Evolutionary conservation across 768 basidiomycete genomes (phyloP).

Genomic region (Sarcodon aspratus): DNA sequence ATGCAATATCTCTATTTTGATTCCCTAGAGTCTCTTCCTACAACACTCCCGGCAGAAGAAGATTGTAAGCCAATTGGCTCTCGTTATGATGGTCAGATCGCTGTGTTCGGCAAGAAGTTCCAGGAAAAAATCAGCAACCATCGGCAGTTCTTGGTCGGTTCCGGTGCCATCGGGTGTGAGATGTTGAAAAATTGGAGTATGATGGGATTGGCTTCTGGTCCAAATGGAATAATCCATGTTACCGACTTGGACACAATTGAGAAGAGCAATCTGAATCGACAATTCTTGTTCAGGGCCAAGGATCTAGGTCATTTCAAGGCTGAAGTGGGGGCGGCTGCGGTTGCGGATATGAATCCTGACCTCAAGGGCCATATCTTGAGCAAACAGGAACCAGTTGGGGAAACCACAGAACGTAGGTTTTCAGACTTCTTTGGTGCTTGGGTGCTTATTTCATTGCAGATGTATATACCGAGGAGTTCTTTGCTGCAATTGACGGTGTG

Average conservation of each 20-base stretch:
- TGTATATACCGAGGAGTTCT: conserved; percentile 83
- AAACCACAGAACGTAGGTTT: conserved; percentile 79
- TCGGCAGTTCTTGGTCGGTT: conserved; percentile 92
- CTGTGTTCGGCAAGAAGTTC: conserved; percentile 89
- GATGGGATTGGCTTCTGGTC: conserved; percentile 86
- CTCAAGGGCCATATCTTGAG: conserved; percentile 76
- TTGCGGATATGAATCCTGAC: conserved; percentile 92
- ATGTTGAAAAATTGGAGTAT: conserved; percentile 99
- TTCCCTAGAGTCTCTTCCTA: conserved; percentile 88
- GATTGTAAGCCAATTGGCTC: conserved; percentile 76
- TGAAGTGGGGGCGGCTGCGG: conserved; percentile 85
- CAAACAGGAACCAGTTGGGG: conserved; percentile 89
- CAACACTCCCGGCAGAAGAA: conserved; percentile 58
- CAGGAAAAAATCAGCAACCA: conserved; percentile 85
- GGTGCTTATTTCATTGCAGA: conserved; percentile 32
- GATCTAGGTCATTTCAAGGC: conserved; percentile 97
- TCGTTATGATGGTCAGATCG: conserved; percentile 91
- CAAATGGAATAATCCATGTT: conserved; percentile 75
- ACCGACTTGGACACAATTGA: conserved; percentile 99
- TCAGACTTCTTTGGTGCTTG: neutral
- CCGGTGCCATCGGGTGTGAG: conserved; percentile 99
- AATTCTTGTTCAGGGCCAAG: conserved; percentile 95
- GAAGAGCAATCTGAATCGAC: conserved; percentile 96
- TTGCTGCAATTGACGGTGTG: conserved; percentile 78
- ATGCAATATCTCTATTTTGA: conserved; percentile 95